Percentiles rank a stretch among this genome's conserved stretches.
phyloP scores from a whole-genome alignment of 2,329 filamentous ascomycete species.

The Aspergillus costaricaensis region DNA sequence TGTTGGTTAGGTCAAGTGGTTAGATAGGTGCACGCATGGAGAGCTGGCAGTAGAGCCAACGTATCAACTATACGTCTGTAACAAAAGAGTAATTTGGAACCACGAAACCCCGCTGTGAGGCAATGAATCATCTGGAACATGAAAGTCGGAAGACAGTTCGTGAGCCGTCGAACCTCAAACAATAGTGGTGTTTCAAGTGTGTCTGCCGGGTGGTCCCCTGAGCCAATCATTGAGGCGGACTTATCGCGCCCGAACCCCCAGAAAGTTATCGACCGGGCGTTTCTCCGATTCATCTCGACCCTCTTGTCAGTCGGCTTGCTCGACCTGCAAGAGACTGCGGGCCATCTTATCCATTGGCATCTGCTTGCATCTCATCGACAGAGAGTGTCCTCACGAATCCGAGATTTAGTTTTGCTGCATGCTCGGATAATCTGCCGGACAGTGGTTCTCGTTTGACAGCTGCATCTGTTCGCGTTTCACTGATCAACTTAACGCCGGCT shows the following conservation, averaged over 20 bases:
- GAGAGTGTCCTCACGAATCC: neutral
- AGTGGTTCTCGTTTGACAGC: conserved; percentile 17
- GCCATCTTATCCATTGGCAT: neutral
- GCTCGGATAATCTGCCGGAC: neutral
- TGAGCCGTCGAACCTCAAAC: conserved; percentile 5
- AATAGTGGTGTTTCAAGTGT: conserved; percentile 9
- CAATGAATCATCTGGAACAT: neutral
- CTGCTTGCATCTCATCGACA: neutral
- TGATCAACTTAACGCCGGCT: conserved; percentile 12
- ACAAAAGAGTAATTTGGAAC: no score
- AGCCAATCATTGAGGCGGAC: conserved; percentile 17
- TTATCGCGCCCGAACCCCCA: conserved; percentile 11
- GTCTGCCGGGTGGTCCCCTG: conserved; percentile 1
- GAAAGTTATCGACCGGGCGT: conserved; percentile 1
- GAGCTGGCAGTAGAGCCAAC: no score
- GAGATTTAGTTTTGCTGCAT: neutral
- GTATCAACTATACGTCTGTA: no score
- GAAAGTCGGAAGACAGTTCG: neutral
- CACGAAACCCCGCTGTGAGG: neutral
- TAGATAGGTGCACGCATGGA: no score
- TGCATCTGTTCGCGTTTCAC: conserved; percentile 22
- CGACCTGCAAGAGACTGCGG: neutral
- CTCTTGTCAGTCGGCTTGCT: conserved; percentile 3
- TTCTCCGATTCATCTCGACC: conserved; percentile 4
- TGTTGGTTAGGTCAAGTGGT: neutral